A percentile compares a stretch with the other conserved stretches of the same genome.
phyloP scores from a whole-genome alignment of 2,329 filamentous ascomycete species.

The Volutella citrinella region DNA sequence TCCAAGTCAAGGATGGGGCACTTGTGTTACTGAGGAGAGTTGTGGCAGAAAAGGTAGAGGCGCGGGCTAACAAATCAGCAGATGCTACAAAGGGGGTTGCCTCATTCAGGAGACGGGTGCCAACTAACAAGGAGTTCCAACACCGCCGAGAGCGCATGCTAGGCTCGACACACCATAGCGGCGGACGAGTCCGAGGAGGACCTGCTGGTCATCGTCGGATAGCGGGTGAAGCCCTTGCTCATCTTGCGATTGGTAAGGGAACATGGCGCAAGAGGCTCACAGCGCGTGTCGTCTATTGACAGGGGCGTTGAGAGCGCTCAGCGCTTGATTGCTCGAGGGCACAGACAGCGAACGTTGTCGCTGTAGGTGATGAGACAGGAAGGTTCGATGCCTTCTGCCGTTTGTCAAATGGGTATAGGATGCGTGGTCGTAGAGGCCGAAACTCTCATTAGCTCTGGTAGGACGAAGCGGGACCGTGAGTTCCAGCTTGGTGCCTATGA shows the following conservation, averaged over 20 bases:
- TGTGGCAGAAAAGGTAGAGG: conserved; percentile 38
- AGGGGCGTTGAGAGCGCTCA: no score
- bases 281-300: conserved; percentile 13
- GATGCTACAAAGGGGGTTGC: conserved; percentile 6
- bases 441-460: no score
- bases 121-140: conserved; percentile 35
- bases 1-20: conserved; percentile 40
- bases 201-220: conserved; percentile 37
- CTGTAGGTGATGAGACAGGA: no score
- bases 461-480: no score
- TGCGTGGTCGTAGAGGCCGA: no score
- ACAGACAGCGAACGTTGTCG: no score
- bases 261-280: conserved; percentile 27
- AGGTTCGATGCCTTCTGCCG: conserved; percentile 1
- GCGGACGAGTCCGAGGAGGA: conserved; percentile 34
- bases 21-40: conserved; percentile 39
- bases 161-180: conserved; percentile 38
- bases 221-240: conserved; percentile 34
- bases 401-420: no score
- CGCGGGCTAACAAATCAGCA: conserved; percentile 29
- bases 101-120: neutral
- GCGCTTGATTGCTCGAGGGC: no score
- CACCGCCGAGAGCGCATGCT: conserved; percentile 34
- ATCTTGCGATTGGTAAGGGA: conserved; percentile 32
- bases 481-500: no score